Percentiles rank a stretch among this genome's conserved stretches.
phyloP scores from a whole-genome alignment of 208 protist species.

The Lotmaria passim region DNA sequence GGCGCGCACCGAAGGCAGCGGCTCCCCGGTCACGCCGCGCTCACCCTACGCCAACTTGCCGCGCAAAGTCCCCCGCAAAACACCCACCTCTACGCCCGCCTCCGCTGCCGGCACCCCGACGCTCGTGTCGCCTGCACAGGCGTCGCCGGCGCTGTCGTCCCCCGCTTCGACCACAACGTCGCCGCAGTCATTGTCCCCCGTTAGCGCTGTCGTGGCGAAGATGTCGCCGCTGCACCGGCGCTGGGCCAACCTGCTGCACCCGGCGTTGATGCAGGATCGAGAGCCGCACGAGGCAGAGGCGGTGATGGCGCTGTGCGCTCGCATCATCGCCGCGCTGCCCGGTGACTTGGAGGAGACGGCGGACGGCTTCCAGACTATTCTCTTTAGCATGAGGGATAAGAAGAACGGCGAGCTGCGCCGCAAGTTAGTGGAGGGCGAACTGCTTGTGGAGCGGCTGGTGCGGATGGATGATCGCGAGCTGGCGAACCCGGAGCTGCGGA shows the following conservation, averaged over 20 bases:
- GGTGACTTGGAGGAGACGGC: conserved; percentile 50
- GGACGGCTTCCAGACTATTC: conserved; percentile 74
- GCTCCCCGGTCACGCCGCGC: conserved; percentile 20
- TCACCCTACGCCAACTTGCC: conserved; percentile 33
- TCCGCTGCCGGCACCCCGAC: conserved; percentile 21
- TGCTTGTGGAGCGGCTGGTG: conserved; percentile 79
- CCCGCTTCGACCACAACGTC: too few species aligned
- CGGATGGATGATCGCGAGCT: conserved; percentile 76
- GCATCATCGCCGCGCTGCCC: conserved; percentile 66
- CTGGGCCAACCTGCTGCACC: conserved; percentile 53
- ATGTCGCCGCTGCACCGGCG: conserved; percentile 28
- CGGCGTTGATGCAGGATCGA: conserved; percentile 50
- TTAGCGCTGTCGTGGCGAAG: conserved; percentile 9
- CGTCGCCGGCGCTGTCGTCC: background rate
- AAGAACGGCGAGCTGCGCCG: conserved; percentile 70
- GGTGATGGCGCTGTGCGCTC: conserved; percentile 39
- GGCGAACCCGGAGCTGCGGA: conserved; percentile 76
- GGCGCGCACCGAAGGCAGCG: conserved; percentile 7
- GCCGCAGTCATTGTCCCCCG: background rate
- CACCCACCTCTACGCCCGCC: conserved; percentile 38
- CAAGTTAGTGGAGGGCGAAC: conserved; percentile 55
- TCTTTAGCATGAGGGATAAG: conserved; percentile 68
- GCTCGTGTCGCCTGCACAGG: conserved; percentile 17
- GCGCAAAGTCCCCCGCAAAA: conserved; percentile 39
- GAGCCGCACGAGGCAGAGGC: conserved; percentile 37